phyloP scores from a whole-genome alignment of 129 eudicot genomes.

The Flaveria linearis region DNA sequence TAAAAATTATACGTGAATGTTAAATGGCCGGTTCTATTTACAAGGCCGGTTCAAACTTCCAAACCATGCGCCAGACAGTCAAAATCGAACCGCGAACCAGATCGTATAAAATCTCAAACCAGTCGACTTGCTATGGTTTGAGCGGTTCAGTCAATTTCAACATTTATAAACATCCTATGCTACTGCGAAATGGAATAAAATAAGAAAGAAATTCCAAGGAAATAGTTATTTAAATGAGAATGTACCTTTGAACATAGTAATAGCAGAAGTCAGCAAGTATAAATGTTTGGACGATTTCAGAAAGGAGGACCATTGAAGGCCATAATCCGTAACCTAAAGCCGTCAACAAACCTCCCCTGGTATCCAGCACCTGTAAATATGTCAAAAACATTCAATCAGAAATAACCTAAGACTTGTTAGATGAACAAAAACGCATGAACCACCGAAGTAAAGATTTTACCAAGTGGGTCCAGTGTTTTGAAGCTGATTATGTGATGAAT shows the following conservation, averaged over 20 bases:
- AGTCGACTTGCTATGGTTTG: not conserved
- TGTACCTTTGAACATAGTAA: conserved; percentile 57
- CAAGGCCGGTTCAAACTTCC: not conserved
- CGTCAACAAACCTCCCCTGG: conserved; percentile 51
- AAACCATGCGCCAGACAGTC: not conserved
- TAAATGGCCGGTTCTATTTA: not conserved
- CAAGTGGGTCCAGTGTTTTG: not conserved
- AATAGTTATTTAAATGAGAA: not conserved
- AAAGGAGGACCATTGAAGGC: conserved; percentile 59
- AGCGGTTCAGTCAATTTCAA: not conserved
- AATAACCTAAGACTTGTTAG: not conserved
- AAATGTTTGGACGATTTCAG: conserved; percentile 63
- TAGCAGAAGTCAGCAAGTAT: conserved; percentile 66
- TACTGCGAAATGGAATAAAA: not conserved
- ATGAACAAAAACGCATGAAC: too few species aligned
- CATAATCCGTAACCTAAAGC: conserved; percentile 61
- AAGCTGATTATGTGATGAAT: not conserved
- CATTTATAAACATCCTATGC: not conserved
- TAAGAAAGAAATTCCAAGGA: not conserved
- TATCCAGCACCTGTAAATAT: conserved; percentile 47
- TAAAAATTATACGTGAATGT: not conserved
- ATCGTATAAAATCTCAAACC: not conserved
- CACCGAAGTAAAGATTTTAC: not conserved
- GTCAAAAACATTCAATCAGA: not conserved
- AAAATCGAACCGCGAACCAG: not conserved